These are phyloP conservation scores for Saccharomycopsis microspora DNA, from an alignment of 805 yeast genomes.

Conservation along the genomic window DNA sequence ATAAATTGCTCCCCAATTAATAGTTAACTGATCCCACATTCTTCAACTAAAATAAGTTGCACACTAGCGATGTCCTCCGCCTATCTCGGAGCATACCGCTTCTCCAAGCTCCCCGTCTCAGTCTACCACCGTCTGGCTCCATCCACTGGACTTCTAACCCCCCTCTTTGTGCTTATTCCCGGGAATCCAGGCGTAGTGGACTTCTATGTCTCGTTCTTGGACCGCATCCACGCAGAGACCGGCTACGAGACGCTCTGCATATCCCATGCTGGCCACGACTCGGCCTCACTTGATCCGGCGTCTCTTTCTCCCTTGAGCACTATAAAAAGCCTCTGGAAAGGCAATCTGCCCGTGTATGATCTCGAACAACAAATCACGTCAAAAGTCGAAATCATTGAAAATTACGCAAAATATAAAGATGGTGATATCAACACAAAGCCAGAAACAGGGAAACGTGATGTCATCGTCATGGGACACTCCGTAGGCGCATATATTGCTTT, in stretches of 20 bases:
- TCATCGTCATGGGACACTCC: slow-evolving; percentile 55
- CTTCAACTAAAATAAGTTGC: too few relatives aligned
- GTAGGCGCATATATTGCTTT: slow-evolving; percentile 60
- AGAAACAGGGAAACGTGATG: slow-evolving; percentile 21
- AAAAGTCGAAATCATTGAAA: slow-evolving; percentile 38
- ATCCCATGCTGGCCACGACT: slow-evolving; percentile 47
- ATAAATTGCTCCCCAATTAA: too few relatives aligned
- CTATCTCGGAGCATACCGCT: background rate
- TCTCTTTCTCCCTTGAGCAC: slow-evolving; percentile 1
- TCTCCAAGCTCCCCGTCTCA: slow-evolving; percentile 1
- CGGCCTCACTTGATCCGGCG: slow-evolving; percentile 15
- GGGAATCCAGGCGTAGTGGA: slow-evolving; percentile 72
- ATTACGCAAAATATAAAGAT: slow-evolving; percentile 20
- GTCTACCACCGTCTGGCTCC: slow-evolving; percentile 19
- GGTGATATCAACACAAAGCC: slow-evolving; percentile 7
- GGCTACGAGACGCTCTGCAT: slow-evolving; percentile 42
- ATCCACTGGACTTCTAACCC: background rate
- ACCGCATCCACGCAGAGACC: slow-evolving; percentile 27
- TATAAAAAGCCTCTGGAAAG: background rate
- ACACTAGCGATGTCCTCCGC: too few relatives aligned
- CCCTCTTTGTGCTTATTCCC: slow-evolving; percentile 48
- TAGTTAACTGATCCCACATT: too few relatives aligned
- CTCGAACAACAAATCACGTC: slow-evolving; percentile 50
- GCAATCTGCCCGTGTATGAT: slow-evolving; percentile 22
- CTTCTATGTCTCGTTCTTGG: slow-evolving; percentile 47